Evolutionary conservation across 2,329 filamentous ascomycete genomes (phyloP).

Genomic region (Scolecobasidium constrictum): DNA sequence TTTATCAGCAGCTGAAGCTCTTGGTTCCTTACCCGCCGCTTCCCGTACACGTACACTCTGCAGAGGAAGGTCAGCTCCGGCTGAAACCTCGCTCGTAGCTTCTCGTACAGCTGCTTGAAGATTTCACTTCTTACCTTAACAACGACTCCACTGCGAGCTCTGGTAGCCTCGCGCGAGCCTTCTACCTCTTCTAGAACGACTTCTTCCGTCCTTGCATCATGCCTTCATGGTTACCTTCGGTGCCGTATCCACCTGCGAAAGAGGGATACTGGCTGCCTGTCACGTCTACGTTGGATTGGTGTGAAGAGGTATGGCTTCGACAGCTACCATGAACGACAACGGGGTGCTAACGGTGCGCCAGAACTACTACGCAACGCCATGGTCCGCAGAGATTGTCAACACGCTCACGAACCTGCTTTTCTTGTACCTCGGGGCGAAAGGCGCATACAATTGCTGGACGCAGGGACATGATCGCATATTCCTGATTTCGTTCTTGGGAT

Average conservation of each 20-base stretch:
- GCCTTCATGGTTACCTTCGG: slow-evolving; percentile 16
- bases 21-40: no score
- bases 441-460: slow-evolving; percentile 60
- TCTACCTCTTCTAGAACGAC: no score
- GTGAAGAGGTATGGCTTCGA: slow-evolving; percentile 56
- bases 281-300: slow-evolving; percentile 67
- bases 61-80: no score
- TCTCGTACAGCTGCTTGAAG: no score
- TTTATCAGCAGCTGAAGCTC: no score
- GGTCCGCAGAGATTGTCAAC: slow-evolving; percentile 68
- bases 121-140: no score
- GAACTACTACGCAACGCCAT: slow-evolving; percentile 66
- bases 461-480: slow-evolving; percentile 70
- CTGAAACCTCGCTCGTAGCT: no score
- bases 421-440: slow-evolving; percentile 64
- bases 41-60: no score
- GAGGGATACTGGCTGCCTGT: slow-evolving; percentile 58
- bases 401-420: slow-evolving; percentile 77
- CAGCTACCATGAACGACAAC: no score
- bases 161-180: no score
- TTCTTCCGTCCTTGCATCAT: no score
- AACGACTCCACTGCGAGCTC: no score
- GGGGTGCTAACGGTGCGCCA: slow-evolving; percentile 22
- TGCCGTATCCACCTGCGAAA: slow-evolving; percentile 39
- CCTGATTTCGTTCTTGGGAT: slow-evolving; percentile 52